phyloP scores from a whole-genome alignment of 306 rosid genomes.

The Dryas octopetala region DNA sequence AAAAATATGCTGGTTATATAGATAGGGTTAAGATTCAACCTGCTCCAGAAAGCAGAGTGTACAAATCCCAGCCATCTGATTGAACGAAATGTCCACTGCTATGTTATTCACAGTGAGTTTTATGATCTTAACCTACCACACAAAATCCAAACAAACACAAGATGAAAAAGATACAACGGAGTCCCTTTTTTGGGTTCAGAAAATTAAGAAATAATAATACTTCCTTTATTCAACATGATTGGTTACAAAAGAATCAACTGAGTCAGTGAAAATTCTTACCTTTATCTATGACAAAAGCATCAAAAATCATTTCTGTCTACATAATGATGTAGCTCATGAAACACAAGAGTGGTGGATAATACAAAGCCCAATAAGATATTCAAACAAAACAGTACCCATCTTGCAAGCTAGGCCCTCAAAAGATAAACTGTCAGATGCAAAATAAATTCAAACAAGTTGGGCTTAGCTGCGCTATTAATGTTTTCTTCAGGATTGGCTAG shows the following conservation, averaged over 20 bases:
- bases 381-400: not conserved
- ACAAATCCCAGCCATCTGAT: constrained; percentile 62
- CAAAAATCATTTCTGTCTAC: not conserved
- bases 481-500: not conserved
- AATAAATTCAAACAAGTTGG: not conserved
- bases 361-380: not conserved
- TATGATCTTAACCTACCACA: constrained; percentile 59
- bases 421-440: not conserved
- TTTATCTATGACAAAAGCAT: not conserved
- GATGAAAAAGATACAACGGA: not conserved
- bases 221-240: not conserved
- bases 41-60: constrained; percentile 63
- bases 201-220: constrained; percentile 4
- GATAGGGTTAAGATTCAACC: constrained; percentile 36
- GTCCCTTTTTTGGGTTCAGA: constrained; percentile 7
- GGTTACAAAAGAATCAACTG: not conserved
- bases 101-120: constrained; percentile 56
- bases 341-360: not conserved
- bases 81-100: constrained; percentile 68
- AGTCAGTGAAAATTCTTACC: not conserved
- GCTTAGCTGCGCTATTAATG: not conserved
- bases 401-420: not conserved
- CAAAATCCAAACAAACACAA: constrained; percentile 29
- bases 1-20: not conserved
- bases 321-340: not conserved